Percentiles rank a stretch among this genome's conserved stretches.
Evolutionary conservation across 345 rosid genomes (phyloP).

Genomic region (Arabidopsis suecica): DNA sequence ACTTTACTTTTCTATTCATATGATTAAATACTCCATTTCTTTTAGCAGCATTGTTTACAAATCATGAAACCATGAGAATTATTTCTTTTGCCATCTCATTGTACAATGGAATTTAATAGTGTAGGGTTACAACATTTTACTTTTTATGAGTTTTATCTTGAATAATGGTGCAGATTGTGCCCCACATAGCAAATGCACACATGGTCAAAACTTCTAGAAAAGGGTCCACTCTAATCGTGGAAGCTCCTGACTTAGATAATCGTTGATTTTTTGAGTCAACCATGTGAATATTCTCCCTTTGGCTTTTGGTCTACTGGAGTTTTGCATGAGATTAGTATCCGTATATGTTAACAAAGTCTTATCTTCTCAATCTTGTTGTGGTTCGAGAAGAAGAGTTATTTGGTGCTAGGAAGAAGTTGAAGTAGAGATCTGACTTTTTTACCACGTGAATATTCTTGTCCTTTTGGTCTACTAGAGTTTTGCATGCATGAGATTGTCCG

Average conservation of each 20-base stretch:
- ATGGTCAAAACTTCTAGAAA: slow-evolving; percentile 22
- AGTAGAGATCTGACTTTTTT: too few species aligned
- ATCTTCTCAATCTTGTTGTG: too few species aligned
- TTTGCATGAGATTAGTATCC: too few species aligned
- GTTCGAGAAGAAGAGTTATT: too few species aligned
- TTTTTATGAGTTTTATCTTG: neutral
- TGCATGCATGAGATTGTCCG: slow-evolving; percentile 21
- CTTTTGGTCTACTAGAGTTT: slow-evolving; percentile 2
- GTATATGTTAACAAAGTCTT: too few species aligned
- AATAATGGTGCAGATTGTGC: slow-evolving; percentile 23
- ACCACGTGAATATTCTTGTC: neutral
- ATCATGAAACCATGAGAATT: slow-evolving; percentile 10
- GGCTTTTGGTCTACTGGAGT: too few species aligned
- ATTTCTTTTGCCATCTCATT: neutral
- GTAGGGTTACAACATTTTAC: slow-evolving; percentile 10
- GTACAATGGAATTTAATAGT: slow-evolving; percentile 5
- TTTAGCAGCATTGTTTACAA: slow-evolving; percentile 9
- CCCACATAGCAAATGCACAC: slow-evolving; percentile 31
- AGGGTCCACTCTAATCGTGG: slow-evolving; percentile 29
- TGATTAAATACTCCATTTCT: too few species aligned
- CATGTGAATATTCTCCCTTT: neutral
- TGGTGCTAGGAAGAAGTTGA: too few species aligned
- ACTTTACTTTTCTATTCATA: too few species aligned
- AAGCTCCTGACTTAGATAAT: slow-evolving; percentile 24
- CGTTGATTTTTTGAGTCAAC: slow-evolving; percentile 40